Evolutionary conservation across 148 eudicot species (phyloP), one percentile per base, ranked within the genome.

Genomic region (Nepenthes mirabilis): DNA sequence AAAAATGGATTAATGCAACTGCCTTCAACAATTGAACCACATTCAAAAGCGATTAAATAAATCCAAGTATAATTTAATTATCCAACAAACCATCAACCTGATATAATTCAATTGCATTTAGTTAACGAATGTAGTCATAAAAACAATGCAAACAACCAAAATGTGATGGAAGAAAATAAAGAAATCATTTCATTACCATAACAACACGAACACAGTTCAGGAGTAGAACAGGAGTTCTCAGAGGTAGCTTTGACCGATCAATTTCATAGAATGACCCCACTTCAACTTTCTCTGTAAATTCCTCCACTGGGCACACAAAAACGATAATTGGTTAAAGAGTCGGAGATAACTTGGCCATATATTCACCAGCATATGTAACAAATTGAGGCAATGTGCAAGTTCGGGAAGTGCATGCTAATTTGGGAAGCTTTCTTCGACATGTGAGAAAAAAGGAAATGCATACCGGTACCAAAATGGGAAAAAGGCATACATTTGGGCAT

Each of bases 141-240:
- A 12, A 69, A 58, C 34, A 10, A 11, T 23, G 33, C 14, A 34
- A 43, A 52, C 3, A 52, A 14, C 2, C 1, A 33, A 11, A 58
- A 49, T 9, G 43, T 8, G 2, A 14, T 53, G 32, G 13, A 34
- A 32, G 58, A 55, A 32, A 32, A 32, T 33, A 33, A 8, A 4
- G 51, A 36, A 47, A 14, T 8, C 37, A 33, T 33, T 33, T 49
- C 36, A 35, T 72, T 68, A 79, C 86, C 86, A 75, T 71, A 34
- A 78, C 86, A 35, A 75, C 73, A 32, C 86, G 76, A 58, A 77
- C 63, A 62, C 66, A 74, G 51, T 55, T 36, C 48, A 79, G 83
- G 33, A 55, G 58, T 23, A 69, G 81, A 70, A 47, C 56, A 11
- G 83, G 86, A 36, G 77, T 68, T 61, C 80, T 71, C 3, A 76